Conservation (phyloP, 441 rosid species). For the Bruguiera hainesii region DNA sequence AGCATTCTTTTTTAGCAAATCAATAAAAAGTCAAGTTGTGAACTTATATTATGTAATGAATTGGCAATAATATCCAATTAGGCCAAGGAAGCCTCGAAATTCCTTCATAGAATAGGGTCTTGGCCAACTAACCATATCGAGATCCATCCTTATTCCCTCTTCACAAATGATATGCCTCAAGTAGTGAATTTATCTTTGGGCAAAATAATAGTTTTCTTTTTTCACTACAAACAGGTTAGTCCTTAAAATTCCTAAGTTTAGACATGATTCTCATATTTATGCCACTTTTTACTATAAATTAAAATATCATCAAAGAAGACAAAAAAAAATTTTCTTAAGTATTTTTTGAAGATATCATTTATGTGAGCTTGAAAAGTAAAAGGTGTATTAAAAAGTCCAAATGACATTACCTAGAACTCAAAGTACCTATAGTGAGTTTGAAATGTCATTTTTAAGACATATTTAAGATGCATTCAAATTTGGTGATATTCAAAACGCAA, state of each 20-base stretch:
- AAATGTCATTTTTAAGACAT: neutral
- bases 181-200: neutral
- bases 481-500: neutral
- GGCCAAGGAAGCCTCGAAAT: neutral
- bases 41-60: neutral
- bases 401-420: neutral
- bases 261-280: neutral
- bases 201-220: neutral
- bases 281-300: neutral
- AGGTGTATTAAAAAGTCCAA: neutral
- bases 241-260: neutral
- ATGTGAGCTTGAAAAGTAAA: neutral
- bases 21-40: neutral
- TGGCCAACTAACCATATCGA: neutral
- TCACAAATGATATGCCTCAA: neutral
- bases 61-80: neutral
- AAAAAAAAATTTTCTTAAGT: neutral
- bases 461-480: neutral
- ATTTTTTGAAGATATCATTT: neutral
- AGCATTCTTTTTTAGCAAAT: neutral
- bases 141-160: neutral
- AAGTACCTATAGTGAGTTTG: neutral
- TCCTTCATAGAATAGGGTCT: neutral
- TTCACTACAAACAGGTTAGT: neutral
- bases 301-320: neutral